phyloP scores from a whole-genome alignment of 2,329 filamentous ascomycete genomes.

The Pseudogymnoascus sp. region DNA sequence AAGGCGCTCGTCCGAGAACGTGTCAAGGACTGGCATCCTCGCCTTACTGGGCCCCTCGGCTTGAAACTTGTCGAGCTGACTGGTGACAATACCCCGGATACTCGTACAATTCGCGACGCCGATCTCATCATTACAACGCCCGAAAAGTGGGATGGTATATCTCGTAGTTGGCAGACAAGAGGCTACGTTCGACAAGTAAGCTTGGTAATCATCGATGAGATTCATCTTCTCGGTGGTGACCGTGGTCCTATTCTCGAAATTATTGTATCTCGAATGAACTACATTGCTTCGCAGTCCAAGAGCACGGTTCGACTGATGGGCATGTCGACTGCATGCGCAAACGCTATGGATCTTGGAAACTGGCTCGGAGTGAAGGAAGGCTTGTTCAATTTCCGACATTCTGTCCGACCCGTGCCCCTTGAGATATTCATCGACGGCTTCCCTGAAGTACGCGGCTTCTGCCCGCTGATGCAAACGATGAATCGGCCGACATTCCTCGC shows the following conservation, averaged over 20 bases:
- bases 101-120: slow-evolving; percentile 85
- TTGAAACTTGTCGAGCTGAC: slow-evolving; percentile 91
- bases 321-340: slow-evolving; percentile 99
- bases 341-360: slow-evolving; percentile 85
- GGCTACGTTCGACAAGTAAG: slow-evolving; percentile 92
- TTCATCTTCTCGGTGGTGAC: slow-evolving; percentile 92
- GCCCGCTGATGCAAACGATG: slow-evolving; percentile 98
- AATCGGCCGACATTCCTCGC: slow-evolving; percentile 93
- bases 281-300: slow-evolving; percentile 90
- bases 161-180: slow-evolving; percentile 95
- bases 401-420: slow-evolving; percentile 87
- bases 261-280: slow-evolving; percentile 92
- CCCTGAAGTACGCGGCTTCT: slow-evolving; percentile 89
- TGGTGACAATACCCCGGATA: slow-evolving; percentile 96
- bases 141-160: slow-evolving; percentile 99
- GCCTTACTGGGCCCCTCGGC: slow-evolving; percentile 74
- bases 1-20: slow-evolving; percentile 94
- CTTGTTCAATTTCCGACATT: slow-evolving; percentile 95
- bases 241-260: slow-evolving; percentile 97
- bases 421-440: slow-evolving; percentile 98
- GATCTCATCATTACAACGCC: slow-evolving; percentile 98
- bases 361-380: slow-evolving; percentile 96
- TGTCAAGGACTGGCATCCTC: slow-evolving; percentile 86
- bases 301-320: slow-evolving; percentile 81
- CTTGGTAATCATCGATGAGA: slow-evolving; percentile 96